Conservation (phyloP, 345 rosid genomes). For the Heritiera fomes region DNA sequence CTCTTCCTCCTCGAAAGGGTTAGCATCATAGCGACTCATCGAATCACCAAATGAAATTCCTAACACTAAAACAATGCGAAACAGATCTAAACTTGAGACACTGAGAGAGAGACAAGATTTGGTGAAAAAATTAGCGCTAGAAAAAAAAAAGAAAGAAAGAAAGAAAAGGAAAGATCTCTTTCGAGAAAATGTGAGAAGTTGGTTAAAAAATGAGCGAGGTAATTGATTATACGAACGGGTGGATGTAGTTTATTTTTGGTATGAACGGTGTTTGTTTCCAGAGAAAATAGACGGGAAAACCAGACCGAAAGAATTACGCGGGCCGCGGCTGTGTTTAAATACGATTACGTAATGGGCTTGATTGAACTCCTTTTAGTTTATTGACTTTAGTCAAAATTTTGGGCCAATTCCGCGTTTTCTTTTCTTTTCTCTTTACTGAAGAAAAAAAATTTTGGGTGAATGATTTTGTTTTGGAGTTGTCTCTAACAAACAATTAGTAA, state of each 20-base stretch:
- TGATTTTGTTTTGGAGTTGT: too few species aligned
- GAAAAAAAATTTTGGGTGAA: too few species aligned
- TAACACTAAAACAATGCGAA: conserved; percentile 4
- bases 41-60: conserved; percentile 15
- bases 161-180: neutral
- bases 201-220: neutral
- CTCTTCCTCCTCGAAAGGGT: conserved; percentile 82
- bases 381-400: neutral
- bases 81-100: conserved; percentile 26
- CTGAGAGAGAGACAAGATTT: neutral
- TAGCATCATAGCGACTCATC: conserved; percentile 72
- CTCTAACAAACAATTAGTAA: too few species aligned
- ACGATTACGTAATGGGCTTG: neutral
- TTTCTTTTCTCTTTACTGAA: too few species aligned
- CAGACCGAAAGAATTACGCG: neutral
- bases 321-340: conserved; percentile 3
- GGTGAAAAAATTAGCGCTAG: neutral
- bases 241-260: conserved; percentile 4
- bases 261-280: conserved; percentile 23
- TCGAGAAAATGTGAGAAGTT: neutral
- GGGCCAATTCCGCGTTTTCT: neutral
- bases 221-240: neutral
- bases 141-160: neutral
- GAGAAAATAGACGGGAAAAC: conserved; percentile 21
- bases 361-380: neutral